These are phyloP conservation scores for Podaxis pistillaris DNA, from an alignment of 768 basidiomycete genomes.

Conservation along the genomic window DNA sequence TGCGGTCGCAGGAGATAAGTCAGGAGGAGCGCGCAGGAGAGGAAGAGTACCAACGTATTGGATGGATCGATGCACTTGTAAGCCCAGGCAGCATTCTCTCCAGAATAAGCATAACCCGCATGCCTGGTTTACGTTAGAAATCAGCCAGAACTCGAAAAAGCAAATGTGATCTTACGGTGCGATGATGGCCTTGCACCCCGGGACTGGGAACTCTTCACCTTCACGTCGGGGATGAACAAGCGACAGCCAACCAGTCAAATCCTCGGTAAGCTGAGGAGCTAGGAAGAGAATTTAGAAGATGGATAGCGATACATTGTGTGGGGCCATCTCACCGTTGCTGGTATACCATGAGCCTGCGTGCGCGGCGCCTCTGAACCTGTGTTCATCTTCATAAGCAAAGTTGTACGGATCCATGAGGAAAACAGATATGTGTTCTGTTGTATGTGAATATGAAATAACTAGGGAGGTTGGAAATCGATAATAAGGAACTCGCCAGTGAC, in stretches of 20 bases:
- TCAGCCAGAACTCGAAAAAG: not conserved
- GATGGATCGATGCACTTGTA: slow-evolving; percentile 84
- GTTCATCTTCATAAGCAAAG: slow-evolving; percentile 4
- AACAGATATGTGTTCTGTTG: not conserved
- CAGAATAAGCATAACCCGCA: slow-evolving; percentile 95
- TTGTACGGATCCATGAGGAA: not conserved
- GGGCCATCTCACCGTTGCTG: slow-evolving; percentile 46
- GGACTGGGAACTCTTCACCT: slow-evolving; percentile 52
- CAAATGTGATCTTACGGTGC: slow-evolving; percentile 64
- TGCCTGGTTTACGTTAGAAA: slow-evolving; percentile 52
- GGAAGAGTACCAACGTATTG: slow-evolving; percentile 62
- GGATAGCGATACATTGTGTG: not conserved
- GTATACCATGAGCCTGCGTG: slow-evolving; percentile 95
- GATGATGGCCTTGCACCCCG: slow-evolving; percentile 80
- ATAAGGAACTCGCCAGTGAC: not conserved
- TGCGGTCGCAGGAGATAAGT: slow-evolving; percentile 3
- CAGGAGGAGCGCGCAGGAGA: slow-evolving; percentile 8
- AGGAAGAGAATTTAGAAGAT: slow-evolving; percentile 12
- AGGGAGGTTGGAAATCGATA: slow-evolving; percentile 12
- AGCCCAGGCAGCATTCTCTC: slow-evolving; percentile 93
- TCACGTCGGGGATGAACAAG: slow-evolving; percentile 45
- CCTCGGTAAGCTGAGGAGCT: slow-evolving; percentile 57
- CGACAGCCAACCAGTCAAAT: slow-evolving; percentile 65
- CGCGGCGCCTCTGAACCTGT: slow-evolving; percentile 50
- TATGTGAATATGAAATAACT: not conserved